These are phyloP conservation scores for Fusarium bactridioides DNA, from an alignment of 2,329 filamentous ascomycete genomes.

Conservation along the genomic window DNA sequence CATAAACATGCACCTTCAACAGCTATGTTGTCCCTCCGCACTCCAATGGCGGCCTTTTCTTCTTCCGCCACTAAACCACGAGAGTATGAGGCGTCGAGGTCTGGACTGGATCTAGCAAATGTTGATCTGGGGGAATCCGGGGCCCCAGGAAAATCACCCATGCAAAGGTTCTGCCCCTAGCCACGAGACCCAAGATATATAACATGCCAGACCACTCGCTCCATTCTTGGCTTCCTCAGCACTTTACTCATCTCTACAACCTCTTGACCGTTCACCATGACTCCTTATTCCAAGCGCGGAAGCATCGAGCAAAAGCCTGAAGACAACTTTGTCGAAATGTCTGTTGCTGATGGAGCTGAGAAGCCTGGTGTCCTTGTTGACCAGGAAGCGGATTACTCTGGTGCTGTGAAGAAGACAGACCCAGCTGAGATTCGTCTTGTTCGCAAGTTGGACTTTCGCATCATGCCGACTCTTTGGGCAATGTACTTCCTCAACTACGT, in stretches of 20 bases:
- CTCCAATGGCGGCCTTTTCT: conserved; percentile 6
- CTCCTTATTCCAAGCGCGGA: conserved; percentile 16
- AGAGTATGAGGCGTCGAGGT: neutral
- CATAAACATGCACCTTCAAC: neutral
- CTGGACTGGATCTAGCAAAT: neutral
- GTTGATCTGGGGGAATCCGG: conserved; percentile 24
- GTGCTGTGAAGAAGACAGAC: conserved; percentile 46
- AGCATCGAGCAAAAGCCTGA: conserved; percentile 39
- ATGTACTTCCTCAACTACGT: conserved; percentile 54
- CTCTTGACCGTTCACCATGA: conserved; percentile 15
- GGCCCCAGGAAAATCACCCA: conserved; percentile 10
- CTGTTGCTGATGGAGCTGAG: conserved; percentile 17
- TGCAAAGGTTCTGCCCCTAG: neutral
- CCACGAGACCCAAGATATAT: neutral
- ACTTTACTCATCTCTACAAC: neutral
- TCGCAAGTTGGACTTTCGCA: conserved; percentile 47
- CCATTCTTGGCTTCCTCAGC: neutral
- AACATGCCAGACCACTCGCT: neutral
- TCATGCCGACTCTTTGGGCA: conserved; percentile 47
- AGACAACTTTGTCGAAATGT: conserved; percentile 38
- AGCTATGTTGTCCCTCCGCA: neutral
- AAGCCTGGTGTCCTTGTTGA: conserved; percentile 35
- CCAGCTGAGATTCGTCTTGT: conserved; percentile 48
- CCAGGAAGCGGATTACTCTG: conserved; percentile 44
- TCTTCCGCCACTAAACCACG: conserved; percentile 19